Base-by-base conservation (phyloP, 371 early-diverging fungal genomes). In the Rhizopus sp. region DNA sequence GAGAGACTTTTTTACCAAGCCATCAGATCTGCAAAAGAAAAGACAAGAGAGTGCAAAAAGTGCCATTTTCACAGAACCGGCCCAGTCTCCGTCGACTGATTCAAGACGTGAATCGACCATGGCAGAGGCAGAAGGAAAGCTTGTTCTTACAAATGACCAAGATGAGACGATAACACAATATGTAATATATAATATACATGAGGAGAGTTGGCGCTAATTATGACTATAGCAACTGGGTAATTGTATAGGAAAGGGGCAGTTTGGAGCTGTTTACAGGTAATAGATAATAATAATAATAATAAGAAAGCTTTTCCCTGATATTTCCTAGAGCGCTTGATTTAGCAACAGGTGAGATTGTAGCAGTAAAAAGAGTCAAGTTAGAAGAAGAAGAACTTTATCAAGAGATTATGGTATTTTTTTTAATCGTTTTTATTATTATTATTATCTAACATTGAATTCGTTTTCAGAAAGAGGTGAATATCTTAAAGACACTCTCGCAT, bases 201-300 rank as follows among this genome's bases (percentile, higher is more conserved):
- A 3, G 6, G 3, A n/a, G 5, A 42, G 15, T 15, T 6, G 6
- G 16, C 5, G 4, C n/a, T 42, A 42, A 29, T 23, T 46, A 23
- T 46, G 17, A 7, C 9, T 23, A 15, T 59, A 84, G 82, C 90
- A 93, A 80, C 78, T 93, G 8, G 94, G 95, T 6, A 91, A 93
- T 56, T 93, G 92, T 57, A 91, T 96, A 30, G 96, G 96, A 3
- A 88, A 90, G 62, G 96, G 96, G 3, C 94, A 94, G 42, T 94
- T 93, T 68, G 96, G 94, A 7, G 70, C 89, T 1, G 96, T 96
- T 1, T 91, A 92, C 67, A 81, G 64, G 77, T 80, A 71, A 57
- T 57, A 15, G n/a, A n/a, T n/a, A n/a, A n/a, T n/a, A 42, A 13
- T 33, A 34, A 13, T 16, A 10, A 9, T 29, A 32, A 41, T 15